Evolutionary conservation across 805 yeast genomes (phyloP), one percentile per base, ranked within the genome.

Genomic region (Danielia reshetovae): DNA sequence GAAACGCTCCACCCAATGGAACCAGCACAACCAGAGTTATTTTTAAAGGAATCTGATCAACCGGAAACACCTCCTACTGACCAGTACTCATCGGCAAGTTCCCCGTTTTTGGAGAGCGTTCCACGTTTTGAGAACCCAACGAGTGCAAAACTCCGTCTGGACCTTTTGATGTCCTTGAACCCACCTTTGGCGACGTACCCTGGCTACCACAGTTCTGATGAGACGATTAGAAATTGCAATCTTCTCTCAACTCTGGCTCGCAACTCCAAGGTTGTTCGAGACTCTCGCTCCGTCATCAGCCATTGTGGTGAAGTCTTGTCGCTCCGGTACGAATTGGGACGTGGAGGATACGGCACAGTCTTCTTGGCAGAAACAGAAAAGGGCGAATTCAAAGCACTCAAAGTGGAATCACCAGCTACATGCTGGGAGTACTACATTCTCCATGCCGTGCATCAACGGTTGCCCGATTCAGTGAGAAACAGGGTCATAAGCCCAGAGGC

Each of bases 371-470:
- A 84, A 52, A 59, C 67, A 4, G 70, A 75, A 40, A 54, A 59
- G 7, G 86, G 85, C 1, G 52, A 58, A 1, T 49, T 73, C 22
- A 72, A 68, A 32, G 95, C 96, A 0, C 58, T 88, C 34, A 88
- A 88, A 52, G 74, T 82, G 10, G 87, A 83, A 50, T 67, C 70
- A 12, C 86, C 90, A 0, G 62, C 85, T 0, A 72, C 76, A 29
- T 65, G 75, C 4, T 87, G 96, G 96, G 96, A 88, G 57, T 85
- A 72, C 48, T 86, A 84, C 52, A 77, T 85, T 12, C 60, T 86
- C 44, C 70, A 64, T 23, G 79, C 78, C 45, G 64, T 85, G 1
- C 76, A 75, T 37, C 54, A 35, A 53, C 79, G 62, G 31, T 32
- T 45, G 26, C 43, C 43, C 5, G 43, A 49, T 6, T 24, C 29